Evolutionary conservation across 148 eudicot genomes (phyloP), one percentile per base, ranked within the genome.

Genomic region (Tetragonia tetragonoides): DNA sequence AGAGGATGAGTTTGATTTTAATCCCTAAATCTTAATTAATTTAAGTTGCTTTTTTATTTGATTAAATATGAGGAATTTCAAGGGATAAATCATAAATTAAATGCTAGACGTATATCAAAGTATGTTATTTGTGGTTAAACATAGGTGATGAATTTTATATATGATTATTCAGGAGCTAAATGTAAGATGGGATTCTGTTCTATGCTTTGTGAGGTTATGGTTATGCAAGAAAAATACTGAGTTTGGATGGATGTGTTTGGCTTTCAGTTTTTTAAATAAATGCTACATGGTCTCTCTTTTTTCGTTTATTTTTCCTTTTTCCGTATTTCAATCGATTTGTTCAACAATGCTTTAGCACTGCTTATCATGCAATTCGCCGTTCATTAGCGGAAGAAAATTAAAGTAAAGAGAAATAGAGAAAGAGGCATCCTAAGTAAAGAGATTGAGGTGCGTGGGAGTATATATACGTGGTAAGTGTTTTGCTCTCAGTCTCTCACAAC

Each of bases 1-100:
- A 37, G 77, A 88, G 82, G 79, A 82, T 2, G 83, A 69, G 77
- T 79, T 82, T 64, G 82, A 77, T 17, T 78, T 73, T 15, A 85
- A 78, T 34, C 82, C 84, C 80, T 80, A 68, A 82, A 16, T 54
- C 10, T 47, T 0, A 41, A 3, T 44, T 41, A 28, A 41, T 75
- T 34, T 54, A 51, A 34, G 51, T 49, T 12, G 7, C 67, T 63
- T 75, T 21, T 5, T 21, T 16, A 14, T 61, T 17, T 68, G 16
- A 49, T 56, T 60, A 0, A 39, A 20, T 57, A 8, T 20, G 23
- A 41, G 46, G 70, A 38, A 11, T 61, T 34, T 4, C 4, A 75
- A 16, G 57, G 39, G 23, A 59, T 76, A 76, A 66, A 68, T 65
- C 46, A 59, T 76, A 76, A 66, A 68, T 65, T 64, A 75, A 24